Conservation (phyloP, 2,329 filamentous ascomycete genomes). For the Fusarium sp. region DNA sequence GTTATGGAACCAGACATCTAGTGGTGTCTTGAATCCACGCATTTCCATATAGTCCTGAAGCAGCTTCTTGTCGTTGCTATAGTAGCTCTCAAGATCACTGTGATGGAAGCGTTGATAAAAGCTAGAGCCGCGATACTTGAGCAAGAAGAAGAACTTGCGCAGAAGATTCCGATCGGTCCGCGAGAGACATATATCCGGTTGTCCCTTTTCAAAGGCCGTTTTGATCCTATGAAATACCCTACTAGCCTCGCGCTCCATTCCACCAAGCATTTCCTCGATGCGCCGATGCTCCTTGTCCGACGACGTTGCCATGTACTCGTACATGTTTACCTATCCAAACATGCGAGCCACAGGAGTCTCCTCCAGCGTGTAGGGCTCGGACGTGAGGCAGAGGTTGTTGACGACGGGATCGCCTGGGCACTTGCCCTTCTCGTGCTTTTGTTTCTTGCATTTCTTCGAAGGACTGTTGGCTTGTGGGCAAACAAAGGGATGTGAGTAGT, state of each 20-base stretch:
- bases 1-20: slow-evolving; percentile 47
- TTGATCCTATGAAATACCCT: slow-evolving; percentile 46
- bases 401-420: slow-evolving; percentile 41
- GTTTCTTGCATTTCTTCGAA: neutral
- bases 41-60: slow-evolving; percentile 42
- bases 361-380: slow-evolving; percentile 21
- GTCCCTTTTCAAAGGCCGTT: neutral
- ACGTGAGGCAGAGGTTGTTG: slow-evolving; percentile 38
- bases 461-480: neutral
- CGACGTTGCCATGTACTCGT: slow-evolving; percentile 33
- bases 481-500: neutral
- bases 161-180: slow-evolving; percentile 51
- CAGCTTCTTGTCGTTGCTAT: slow-evolving; percentile 34
- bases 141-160: slow-evolving; percentile 59
- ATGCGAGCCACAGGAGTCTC: slow-evolving; percentile 38
- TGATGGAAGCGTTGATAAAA: slow-evolving; percentile 53
- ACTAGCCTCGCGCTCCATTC: slow-evolving; percentile 37
- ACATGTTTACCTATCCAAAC: slow-evolving; percentile 44
- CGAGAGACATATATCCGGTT: slow-evolving; percentile 42
- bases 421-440: neutral
- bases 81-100: slow-evolving; percentile 49
- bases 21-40: slow-evolving; percentile 34
- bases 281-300: slow-evolving; percentile 23
- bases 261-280: slow-evolving; percentile 42
- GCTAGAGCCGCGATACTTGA: slow-evolving; percentile 55